Evolutionary conservation across 1,139 yeast species (phyloP).

Genomic region (Geotrichum carabidarum): DNA sequence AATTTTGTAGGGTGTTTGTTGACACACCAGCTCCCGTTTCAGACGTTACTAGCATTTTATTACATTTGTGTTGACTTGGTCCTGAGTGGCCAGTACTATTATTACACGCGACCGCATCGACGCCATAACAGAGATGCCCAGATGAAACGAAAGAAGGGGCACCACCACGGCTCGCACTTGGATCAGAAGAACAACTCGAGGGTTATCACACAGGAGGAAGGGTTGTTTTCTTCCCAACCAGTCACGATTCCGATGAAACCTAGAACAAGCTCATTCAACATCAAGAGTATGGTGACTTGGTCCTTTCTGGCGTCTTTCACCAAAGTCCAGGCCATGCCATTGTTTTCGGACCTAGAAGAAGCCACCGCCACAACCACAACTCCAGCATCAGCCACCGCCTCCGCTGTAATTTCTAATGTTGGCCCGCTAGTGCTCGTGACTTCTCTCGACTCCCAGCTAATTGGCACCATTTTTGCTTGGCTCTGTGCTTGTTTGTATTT

Average conservation of each 20-base stretch:
- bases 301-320: conserved; percentile 33
- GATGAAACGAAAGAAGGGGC: conserved; percentile 7
- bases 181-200: neutral
- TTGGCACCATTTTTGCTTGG: conserved; percentile 72
- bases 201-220: conserved; percentile 8
- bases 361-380: conserved; percentile 23
- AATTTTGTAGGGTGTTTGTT: conserved; percentile 75
- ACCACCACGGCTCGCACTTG: conserved; percentile 12
- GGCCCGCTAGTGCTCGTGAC: neutral
- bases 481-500: conserved; percentile 70
- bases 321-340: conserved; percentile 26
- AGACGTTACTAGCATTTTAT: conserved; percentile 66
- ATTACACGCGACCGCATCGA: conserved; percentile 44
- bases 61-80: conserved; percentile 68
- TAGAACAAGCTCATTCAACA: conserved; percentile 14
- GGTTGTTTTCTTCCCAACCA: conserved; percentile 8
- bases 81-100: conserved; percentile 70
- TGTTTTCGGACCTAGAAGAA: conserved; percentile 24
- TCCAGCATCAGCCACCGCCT: conserved; percentile 5
- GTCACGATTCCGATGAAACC: conserved; percentile 9
- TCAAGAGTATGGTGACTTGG: conserved; percentile 28
- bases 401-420: neutral
- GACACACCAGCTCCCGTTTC: conserved; percentile 73
- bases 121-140: conserved; percentile 21
- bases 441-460: conserved; percentile 18